phyloP scores from a whole-genome alignment of 2,329 filamentous ascomycete species.

The Rhinocladiella mackenziei region DNA sequence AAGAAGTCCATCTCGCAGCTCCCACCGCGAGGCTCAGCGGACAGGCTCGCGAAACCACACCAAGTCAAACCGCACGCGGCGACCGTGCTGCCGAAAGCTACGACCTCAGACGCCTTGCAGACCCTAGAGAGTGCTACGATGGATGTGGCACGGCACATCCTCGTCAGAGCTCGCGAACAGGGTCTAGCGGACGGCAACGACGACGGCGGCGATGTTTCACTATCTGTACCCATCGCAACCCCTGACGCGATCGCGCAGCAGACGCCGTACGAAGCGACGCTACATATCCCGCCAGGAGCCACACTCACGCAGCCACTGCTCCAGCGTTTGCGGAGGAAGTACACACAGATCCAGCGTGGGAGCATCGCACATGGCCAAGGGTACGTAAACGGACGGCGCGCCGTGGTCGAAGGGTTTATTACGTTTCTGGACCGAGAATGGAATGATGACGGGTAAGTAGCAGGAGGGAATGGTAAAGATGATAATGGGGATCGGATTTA shows the following conservation, averaged over 20 bases:
- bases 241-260: not conserved
- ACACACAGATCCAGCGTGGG: conserved; percentile 44
- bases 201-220: conserved; percentile 18
- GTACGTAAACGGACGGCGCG: conserved; percentile 33
- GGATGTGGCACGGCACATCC: conserved; percentile 25
- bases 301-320: conserved; percentile 41
- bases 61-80: conserved; percentile 42
- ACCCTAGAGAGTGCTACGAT: conserved; percentile 36
- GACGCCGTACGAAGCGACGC: not conserved
- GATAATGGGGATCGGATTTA: not conserved
- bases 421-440: conserved; percentile 44
- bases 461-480: not conserved
- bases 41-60: conserved; percentile 26
- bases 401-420: conserved; percentile 45
- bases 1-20: conserved; percentile 25
- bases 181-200: conserved; percentile 7
- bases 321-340: conserved; percentile 44
- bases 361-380: conserved; percentile 35
- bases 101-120: conserved; percentile 42
- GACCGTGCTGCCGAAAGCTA: conserved; percentile 40
- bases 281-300: conserved; percentile 21
- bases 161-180: conserved; percentile 12
- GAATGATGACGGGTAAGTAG: conserved; percentile 26
- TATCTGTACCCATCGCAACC: conserved; percentile 17
- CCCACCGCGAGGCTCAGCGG: too few relatives aligned